phyloP scores from a whole-genome alignment of 2,329 filamentous ascomycete species.

The Diaporthe capsici region DNA sequence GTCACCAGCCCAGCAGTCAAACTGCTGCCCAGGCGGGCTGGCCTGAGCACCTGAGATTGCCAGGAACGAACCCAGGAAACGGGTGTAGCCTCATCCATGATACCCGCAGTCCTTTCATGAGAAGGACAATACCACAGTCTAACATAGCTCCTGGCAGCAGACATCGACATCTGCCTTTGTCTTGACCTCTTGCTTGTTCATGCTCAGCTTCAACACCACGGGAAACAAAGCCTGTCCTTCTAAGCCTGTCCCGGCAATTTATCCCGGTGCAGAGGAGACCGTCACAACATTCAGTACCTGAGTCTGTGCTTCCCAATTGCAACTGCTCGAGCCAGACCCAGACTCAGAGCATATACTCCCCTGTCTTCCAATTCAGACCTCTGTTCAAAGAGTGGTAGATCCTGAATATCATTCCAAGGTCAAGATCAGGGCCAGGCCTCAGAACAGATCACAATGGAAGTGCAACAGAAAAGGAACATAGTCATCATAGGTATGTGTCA shows the following conservation, averaged over 20 bases:
- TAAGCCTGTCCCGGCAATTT: neutral
- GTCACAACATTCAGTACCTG: neutral
- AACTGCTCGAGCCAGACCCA: neutral
- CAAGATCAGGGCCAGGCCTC: neutral
- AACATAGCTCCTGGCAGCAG: neutral
- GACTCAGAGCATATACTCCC: neutral
- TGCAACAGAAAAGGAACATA: slow-evolving; percentile 56
- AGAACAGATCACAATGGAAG: slow-evolving; percentile 44
- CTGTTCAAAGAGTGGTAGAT: neutral
- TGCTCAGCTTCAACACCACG: neutral
- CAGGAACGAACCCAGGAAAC: neutral
- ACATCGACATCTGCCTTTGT: neutral
- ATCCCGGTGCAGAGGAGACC: neutral
- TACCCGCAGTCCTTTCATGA: neutral
- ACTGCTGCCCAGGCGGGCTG: neutral
- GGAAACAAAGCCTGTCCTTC: neutral
- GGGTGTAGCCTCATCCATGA: slow-evolving; percentile 15
- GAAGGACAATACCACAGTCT: neutral
- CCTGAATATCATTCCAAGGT: neutral
- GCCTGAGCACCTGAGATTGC: neutral
- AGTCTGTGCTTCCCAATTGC: slow-evolving; percentile 14
- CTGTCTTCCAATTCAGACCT: neutral
- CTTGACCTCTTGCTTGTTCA: neutral
- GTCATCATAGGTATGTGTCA: slow-evolving; percentile 61
- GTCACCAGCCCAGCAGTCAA: neutral